These are phyloP conservation scores for Aspergillus luchuensis DNA, from an alignment of 2,329 filamentous ascomycete genomes.

Conservation along the genomic window DNA sequence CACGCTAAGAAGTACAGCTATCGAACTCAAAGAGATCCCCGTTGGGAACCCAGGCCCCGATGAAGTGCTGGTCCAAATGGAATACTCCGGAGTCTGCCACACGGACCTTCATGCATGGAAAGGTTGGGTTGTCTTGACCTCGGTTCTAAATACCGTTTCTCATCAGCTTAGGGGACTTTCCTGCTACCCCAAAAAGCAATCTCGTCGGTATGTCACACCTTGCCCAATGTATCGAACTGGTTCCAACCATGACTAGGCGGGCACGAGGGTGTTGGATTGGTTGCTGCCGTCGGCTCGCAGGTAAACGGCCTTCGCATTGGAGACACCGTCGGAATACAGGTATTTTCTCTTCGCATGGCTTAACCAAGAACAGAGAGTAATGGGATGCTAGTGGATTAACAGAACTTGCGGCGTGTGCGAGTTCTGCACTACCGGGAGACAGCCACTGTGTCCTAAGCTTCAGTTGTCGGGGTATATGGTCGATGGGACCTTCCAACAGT, in stretches of 20 bases:
- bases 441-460: constrained; percentile 75
- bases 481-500: constrained; percentile 91
- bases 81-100: constrained; percentile 17
- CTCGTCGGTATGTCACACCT: background rate
- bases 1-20: background rate
- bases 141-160: background rate
- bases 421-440: constrained; percentile 76
- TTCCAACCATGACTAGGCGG: constrained; percentile 7
- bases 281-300: constrained; percentile 12
- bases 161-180: constrained; percentile 1
- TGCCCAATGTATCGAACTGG: too few species aligned
- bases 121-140: background rate
- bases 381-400: constrained; percentile 70
- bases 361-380: too few species aligned
- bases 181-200: constrained; percentile 37
- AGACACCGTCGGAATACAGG: constrained; percentile 16
- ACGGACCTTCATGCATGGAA: constrained; percentile 11
- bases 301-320: constrained; percentile 15
- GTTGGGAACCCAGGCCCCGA: constrained; percentile 14
- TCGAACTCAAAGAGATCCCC: constrained; percentile 7
- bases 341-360: background rate
- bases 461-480: constrained; percentile 86
- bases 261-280: constrained; percentile 15
- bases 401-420: constrained; percentile 78
- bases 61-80: constrained; percentile 16